Percentiles rank a stretch among this genome's conserved stretches.
These are phyloP conservation scores for Schizophyllum commune DNA, from an alignment of 1,284 basidiomycete genomes.

Conservation along the genomic window DNA sequence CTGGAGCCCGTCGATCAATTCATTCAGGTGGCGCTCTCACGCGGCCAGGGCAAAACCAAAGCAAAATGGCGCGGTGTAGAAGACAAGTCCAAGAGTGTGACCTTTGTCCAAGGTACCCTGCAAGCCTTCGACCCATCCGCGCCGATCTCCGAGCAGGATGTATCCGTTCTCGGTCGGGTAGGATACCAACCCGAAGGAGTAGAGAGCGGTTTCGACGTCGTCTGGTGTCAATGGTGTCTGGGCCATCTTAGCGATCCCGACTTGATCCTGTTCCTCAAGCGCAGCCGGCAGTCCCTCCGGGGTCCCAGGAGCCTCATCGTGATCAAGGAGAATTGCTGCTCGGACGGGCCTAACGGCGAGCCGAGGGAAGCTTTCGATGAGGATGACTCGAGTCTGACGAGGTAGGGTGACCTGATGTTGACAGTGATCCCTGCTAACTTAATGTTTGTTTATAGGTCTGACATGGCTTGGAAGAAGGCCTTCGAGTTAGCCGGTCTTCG, in stretches of 20 bases:
- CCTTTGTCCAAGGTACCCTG: conserved; percentile 69
- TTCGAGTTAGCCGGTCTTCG: conserved; percentile 66
- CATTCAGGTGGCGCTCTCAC: conserved; percentile 59
- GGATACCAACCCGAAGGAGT: conserved; percentile 43
- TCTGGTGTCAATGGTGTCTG: conserved; percentile 96
- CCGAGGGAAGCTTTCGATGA: conserved; percentile 70
- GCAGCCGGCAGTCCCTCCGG: conserved; percentile 51
- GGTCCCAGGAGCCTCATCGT: conserved; percentile 58
- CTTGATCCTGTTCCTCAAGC: conserved; percentile 68
- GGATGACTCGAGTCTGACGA: conserved; percentile 82
- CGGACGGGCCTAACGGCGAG: conserved; percentile 43
- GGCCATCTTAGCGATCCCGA: conserved; percentile 79
- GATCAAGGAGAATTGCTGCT: conserved; percentile 89
- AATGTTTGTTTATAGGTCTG: conserved; percentile 48
- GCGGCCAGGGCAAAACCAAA: conserved; percentile 28
- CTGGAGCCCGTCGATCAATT: conserved; percentile 82
- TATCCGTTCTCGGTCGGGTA: conserved; percentile 45
- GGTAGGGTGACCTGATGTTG: conserved; percentile 32
- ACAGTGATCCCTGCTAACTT: neutral
- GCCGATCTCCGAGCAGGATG: conserved; percentile 34
- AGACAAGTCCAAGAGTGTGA: conserved; percentile 66
- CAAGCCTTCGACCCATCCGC: conserved; percentile 67
- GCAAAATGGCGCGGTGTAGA: conserved; percentile 62
- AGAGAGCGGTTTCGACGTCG: conserved; percentile 60
- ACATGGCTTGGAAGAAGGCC: conserved; percentile 69